Conservation (phyloP, 371 early-diverging fungal species). For the Mucor circinelloides region DNA sequence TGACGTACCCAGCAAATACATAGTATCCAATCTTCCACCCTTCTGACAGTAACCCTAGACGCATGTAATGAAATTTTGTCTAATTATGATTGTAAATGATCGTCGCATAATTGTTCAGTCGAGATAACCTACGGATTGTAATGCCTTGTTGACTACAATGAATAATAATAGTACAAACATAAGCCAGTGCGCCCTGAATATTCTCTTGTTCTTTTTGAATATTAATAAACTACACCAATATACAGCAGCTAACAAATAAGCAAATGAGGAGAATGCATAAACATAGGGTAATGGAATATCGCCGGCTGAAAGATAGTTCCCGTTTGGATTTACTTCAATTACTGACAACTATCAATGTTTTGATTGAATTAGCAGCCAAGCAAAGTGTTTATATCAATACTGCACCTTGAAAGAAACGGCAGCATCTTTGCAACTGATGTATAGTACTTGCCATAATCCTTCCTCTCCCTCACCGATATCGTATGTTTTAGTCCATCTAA, state of each 20-base stretch:
- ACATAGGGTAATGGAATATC: constrained; percentile 57
- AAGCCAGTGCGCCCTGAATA: constrained; percentile 59
- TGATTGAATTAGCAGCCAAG: neutral
- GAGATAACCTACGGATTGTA: constrained; percentile 47
- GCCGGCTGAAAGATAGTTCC: constrained; percentile 57
- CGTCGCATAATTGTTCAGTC: neutral
- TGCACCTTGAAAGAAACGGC: constrained; percentile 41
- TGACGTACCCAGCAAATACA: constrained; percentile 52
- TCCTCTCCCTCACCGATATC: constrained; percentile 37
- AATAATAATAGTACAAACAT: constrained; percentile 52
- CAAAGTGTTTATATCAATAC: no score
- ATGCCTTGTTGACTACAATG: constrained; percentile 54
- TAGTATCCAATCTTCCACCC: constrained; percentile 62
- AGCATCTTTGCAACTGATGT: constrained; percentile 49
- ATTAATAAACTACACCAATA: constrained; percentile 41
- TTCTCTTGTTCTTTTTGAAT: constrained; percentile 36
- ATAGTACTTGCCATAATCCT: constrained; percentile 51
- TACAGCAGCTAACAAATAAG: constrained; percentile 35
- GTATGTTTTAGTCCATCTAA: constrained; percentile 36
- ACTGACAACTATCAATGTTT: constrained; percentile 38
- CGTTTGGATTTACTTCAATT: constrained; percentile 51
- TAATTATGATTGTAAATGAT: constrained; percentile 3
- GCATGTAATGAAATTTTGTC: constrained; percentile 58
- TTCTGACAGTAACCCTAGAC: constrained; percentile 48
- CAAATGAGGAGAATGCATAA: constrained; percentile 40